phyloP scores from a whole-genome alignment of 1,284 basidiomycete genomes.

The Sporisorium scitamineum region DNA sequence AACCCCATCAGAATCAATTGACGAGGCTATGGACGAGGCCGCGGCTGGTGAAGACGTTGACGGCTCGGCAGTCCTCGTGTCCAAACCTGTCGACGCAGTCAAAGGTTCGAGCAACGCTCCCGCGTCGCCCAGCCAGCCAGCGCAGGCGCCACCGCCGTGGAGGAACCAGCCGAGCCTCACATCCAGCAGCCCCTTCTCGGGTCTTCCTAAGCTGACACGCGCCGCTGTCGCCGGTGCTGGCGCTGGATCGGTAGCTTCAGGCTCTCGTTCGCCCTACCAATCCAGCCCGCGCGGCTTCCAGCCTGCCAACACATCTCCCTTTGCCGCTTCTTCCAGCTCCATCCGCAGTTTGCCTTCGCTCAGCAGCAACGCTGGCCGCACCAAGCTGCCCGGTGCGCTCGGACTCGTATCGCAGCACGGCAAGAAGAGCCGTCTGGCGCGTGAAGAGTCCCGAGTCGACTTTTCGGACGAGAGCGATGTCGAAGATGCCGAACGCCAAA shows the following conservation, averaged over 20 bases:
- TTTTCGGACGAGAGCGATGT: conserved; percentile 13
- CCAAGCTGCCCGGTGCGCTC: conserved; percentile 32
- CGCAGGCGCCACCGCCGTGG: conserved; percentile 33
- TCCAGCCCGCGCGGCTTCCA: conserved; percentile 35
- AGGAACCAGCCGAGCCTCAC: conserved; percentile 44
- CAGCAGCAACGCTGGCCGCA: not conserved
- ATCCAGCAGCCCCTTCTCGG: conserved; percentile 52
- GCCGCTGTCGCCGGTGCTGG: conserved; percentile 4
- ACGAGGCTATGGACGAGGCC: conserved; percentile 38
- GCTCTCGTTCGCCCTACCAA: conserved; percentile 27
- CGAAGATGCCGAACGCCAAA: conserved; percentile 17
- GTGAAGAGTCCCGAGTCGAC: conserved; percentile 15
- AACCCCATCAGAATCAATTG: not conserved
- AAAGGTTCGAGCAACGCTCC: not conserved
- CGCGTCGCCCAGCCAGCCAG: conserved; percentile 5
- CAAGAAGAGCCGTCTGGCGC: conserved; percentile 29
- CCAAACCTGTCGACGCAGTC: conserved; percentile 12
- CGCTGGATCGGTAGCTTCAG: conserved; percentile 26
- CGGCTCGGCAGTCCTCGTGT: conserved; percentile 31
- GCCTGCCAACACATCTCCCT: conserved; percentile 37
- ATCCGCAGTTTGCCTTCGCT: conserved; percentile 33
- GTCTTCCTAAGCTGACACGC: conserved; percentile 44
- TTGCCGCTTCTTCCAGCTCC: conserved; percentile 24
- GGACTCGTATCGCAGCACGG: conserved; percentile 46
- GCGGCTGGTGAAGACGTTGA: conserved; percentile 17